These are phyloP conservation scores for Starmera quercuum DNA, from an alignment of 805 yeast genomes.

Conservation along the genomic window DNA sequence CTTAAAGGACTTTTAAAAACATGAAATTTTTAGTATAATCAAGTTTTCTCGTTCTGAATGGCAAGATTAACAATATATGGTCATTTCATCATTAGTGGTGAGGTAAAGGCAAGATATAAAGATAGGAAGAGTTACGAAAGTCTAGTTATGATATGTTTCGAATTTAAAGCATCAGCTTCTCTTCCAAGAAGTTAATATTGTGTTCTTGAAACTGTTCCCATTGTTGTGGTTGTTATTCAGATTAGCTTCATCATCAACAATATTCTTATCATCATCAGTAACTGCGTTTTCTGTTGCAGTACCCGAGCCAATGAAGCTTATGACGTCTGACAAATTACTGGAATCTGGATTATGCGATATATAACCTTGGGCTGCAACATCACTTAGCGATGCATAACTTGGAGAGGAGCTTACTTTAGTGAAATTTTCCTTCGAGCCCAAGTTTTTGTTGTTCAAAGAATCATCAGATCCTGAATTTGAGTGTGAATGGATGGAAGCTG, in stretches of 20 bases:
- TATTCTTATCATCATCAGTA: slow-evolving; percentile 3
- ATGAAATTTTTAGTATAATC: no score
- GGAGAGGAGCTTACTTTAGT: slow-evolving; percentile 20
- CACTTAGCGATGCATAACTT: slow-evolving; percentile 39
- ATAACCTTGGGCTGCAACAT: slow-evolving; percentile 40
- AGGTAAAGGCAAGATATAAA: no score
- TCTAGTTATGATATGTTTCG: no score
- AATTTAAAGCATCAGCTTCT: no score
- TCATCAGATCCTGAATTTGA: slow-evolving; percentile 23
- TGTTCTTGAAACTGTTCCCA: slow-evolving; percentile 7
- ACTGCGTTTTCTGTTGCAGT: slow-evolving; percentile 6
- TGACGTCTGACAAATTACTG: slow-evolving; percentile 3
- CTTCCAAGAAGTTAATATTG: slow-evolving; percentile 17
- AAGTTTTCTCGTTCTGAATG: no score
- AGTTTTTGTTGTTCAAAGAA: slow-evolving; percentile 9
- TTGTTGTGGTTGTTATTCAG: background rate
- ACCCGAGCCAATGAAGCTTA: background rate
- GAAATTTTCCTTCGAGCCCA: slow-evolving; percentile 1
- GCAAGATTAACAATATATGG: no score
- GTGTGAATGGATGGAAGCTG: background rate
- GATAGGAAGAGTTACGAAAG: no score
- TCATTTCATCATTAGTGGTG: no score
- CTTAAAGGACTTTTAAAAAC: no score
- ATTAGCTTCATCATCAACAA: background rate
- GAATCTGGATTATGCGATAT: slow-evolving; percentile 17